Base-by-base conservation (phyloP, 148 eudicot genomes). In the Camellia granthamiana region DNA sequence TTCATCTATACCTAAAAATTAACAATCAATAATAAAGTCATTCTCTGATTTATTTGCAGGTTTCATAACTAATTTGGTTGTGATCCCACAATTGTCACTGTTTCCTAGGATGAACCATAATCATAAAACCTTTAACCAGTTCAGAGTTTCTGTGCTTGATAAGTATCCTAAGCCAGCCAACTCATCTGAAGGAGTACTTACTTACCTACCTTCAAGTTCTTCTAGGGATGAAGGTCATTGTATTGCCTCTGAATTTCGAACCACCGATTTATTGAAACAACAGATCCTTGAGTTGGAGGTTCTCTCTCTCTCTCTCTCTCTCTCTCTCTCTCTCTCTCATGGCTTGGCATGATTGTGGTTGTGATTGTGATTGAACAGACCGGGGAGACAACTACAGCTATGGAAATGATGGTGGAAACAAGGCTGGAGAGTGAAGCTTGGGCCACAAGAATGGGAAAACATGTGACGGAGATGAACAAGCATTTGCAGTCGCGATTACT, bases 261-360 rank as follows among this genome's bases (percentile, higher is more conserved):
- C 70, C 75, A 59, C 68, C 61, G 69, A 65, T 68, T 47, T 76
- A 76, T 43, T 81, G 15, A 77, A 70, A 75, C 80, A 82, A 5
- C 80, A 77, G 55, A 70, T 77, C 47, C 43, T 68, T 77, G 84
- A 82, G 14, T 51, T 82, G 62, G 75, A 82, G 80, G 84, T 82
- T 43, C 60, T 12, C 65, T 76, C 60, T 19, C 58, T 51, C 23
- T 47, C 58, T 38, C 23, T 46, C 16, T 49, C 71, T 67, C 16
- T 5, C 10, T 2, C 19, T n/a, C 41, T 8, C 16, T 30, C 2
- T 30, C 69, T 30, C 42, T 65, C 3, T 11, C 12, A 4, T 4
- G 5, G 51, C 7, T 4, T 47, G 51, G 51, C 30, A 23, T 47
- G 8, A 70, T 38, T 6, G 0, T 72, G 59, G 6, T 21, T 19